A percentile compares a stretch with the other conserved stretches of the same genome.
Evolutionary conservation across 75 land plant species (phyloP).

Genomic region (Cupressus sempervirens): DNA sequence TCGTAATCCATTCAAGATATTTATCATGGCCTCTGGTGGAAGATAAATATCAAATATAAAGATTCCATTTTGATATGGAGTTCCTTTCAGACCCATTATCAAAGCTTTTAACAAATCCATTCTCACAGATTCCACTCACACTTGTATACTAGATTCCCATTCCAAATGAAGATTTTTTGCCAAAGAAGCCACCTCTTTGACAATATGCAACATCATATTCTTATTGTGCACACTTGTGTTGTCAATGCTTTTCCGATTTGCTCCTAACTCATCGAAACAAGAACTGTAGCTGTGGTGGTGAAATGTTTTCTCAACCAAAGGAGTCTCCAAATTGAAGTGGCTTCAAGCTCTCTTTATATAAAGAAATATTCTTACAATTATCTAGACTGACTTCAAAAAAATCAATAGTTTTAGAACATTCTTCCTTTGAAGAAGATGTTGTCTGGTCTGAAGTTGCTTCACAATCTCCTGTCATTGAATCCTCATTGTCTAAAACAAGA

Average conservation of each 20-base stretch:
- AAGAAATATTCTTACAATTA: neutral
- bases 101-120: constrained; percentile 32
- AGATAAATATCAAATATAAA: constrained; percentile 39
- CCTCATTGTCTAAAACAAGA: constrained; percentile 3
- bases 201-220: constrained; percentile 24
- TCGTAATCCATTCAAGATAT: no score
- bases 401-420: constrained; percentile 6
- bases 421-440: constrained; percentile 10
- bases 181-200: constrained; percentile 29
- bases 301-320: constrained; percentile 17
- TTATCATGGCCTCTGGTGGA: no score
- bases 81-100: constrained; percentile 32
- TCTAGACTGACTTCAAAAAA: neutral
- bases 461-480: constrained; percentile 8
- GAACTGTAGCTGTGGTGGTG: constrained; percentile 23
- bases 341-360: constrained; percentile 26
- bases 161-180: constrained; percentile 31
- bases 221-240: constrained; percentile 23
- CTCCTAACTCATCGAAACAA: constrained; percentile 16
- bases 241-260: constrained; percentile 14
- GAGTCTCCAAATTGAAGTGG: constrained; percentile 19
- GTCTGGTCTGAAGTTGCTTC: constrained; percentile 8
- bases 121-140: constrained; percentile 29
- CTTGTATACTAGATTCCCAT: constrained; percentile 46
- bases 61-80: constrained; percentile 45